Evolutionary conservation across 345 rosid genomes (phyloP).

Genomic region (Rubroshorea leprosula): DNA sequence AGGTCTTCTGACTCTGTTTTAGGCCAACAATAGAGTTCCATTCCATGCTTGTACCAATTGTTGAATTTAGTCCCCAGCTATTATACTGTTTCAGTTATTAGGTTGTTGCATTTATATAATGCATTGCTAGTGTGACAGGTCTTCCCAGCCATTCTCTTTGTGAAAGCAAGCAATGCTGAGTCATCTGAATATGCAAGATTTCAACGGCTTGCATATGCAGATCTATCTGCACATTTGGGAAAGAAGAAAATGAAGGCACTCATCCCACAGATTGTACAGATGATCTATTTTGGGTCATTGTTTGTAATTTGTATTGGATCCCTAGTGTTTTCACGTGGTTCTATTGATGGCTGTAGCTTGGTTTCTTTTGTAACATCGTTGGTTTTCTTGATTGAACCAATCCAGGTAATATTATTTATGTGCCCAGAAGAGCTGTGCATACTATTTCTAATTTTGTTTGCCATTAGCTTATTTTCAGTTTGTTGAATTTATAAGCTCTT

Average conservation of each 20-base stretch:
- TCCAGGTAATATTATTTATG: slow-evolving; percentile 52
- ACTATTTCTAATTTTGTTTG: not conserved
- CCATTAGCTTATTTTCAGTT: not conserved
- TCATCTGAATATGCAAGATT: slow-evolving; percentile 64
- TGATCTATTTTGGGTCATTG: slow-evolving; percentile 66
- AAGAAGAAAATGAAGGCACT: slow-evolving; percentile 93
- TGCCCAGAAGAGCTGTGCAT: slow-evolving; percentile 9
- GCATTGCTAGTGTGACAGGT: slow-evolving; percentile 37
- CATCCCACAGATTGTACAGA: slow-evolving; percentile 75
- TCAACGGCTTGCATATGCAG: slow-evolving; percentile 61
- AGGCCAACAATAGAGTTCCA: not conserved
- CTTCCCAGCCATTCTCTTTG: slow-evolving; percentile 79
- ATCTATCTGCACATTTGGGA: slow-evolving; percentile 46
- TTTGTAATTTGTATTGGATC: slow-evolving; percentile 65
- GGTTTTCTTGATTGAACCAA: slow-evolving; percentile 79
- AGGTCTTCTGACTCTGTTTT: not conserved
- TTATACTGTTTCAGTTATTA: not conserved
- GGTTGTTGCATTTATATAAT: slow-evolving; percentile 1
- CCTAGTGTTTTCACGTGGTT: slow-evolving; percentile 56
- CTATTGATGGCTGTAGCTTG: slow-evolving; percentile 53
- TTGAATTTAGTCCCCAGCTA: not conserved
- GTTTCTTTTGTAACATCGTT: slow-evolving; percentile 78
- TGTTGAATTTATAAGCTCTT: not conserved
- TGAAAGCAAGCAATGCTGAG: slow-evolving; percentile 92
- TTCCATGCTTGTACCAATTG: slow-evolving; percentile 7